phyloP scores from a whole-genome alignment of 352 stramenopile species.

The Phytopythium boreale region DNA sequence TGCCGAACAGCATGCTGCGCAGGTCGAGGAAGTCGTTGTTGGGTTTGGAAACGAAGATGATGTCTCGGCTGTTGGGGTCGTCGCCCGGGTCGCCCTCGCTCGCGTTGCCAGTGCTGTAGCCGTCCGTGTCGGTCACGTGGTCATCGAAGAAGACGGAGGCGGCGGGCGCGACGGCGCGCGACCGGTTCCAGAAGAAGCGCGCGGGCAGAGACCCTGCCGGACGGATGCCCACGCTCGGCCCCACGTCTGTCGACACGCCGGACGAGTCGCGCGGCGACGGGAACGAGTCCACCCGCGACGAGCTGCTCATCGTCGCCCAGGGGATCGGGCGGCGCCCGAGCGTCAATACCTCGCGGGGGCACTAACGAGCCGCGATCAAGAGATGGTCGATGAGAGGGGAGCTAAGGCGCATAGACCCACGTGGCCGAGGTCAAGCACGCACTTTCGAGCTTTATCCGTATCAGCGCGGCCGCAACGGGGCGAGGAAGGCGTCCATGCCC shows the following conservation, averaged over 20 bases:
- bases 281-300: constrained; percentile 1
- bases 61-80: constrained; percentile 2
- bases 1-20: constrained; percentile 5
- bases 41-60: constrained; percentile 9
- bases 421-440: background rate
- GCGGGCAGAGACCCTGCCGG: background rate
- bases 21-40: constrained; percentile 5
- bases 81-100: background rate
- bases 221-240: background rate
- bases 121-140: background rate
- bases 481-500: background rate
- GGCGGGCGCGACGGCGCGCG: constrained; percentile 3
- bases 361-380: background rate
- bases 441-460: background rate
- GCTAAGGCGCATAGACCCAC: background rate
- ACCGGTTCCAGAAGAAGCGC: constrained; percentile 1
- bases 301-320: constrained; percentile 3
- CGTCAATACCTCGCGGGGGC: background rate
- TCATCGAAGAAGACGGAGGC: constrained; percentile 5
- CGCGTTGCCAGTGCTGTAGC: background rate
- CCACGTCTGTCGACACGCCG: background rate
- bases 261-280: constrained; percentile 4
- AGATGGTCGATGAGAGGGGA: background rate
- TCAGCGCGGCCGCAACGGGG: background rate
- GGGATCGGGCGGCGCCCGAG: background rate